phyloP scores from a whole-genome alignment of 805 yeast species.

The Wickerhamiella kurtzmanii region DNA sequence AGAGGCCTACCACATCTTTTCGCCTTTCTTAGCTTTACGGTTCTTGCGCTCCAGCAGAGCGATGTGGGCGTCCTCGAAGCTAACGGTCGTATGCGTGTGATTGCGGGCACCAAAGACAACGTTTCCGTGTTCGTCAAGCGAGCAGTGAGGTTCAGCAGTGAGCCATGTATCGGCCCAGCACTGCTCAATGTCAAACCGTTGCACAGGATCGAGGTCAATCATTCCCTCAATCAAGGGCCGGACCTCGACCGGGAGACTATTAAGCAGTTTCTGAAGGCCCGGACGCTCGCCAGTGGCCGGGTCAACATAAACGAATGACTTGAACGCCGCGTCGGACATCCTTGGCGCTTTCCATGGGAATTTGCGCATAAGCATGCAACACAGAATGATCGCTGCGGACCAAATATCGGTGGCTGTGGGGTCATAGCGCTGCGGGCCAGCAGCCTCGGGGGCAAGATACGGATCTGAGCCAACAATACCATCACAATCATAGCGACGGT shows the following conservation, averaged over 20 bases:
- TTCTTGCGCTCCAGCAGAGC: conserved; percentile 75
- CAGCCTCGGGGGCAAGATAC: conserved; percentile 82
- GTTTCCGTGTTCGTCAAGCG: conserved; percentile 26
- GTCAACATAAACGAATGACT: conserved; percentile 43
- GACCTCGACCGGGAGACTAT: conserved; percentile 56
- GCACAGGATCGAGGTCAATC: conserved; percentile 50
- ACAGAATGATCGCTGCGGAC: conserved; percentile 82
- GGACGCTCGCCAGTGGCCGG: conserved; percentile 14
- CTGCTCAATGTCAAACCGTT: conserved; percentile 45
- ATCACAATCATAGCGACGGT: conserved; percentile 55
- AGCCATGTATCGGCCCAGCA: conserved; percentile 50
- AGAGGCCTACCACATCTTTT: conserved; percentile 29
- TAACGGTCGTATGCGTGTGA: conserved; percentile 80
- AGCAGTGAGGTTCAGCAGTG: conserved; percentile 52
- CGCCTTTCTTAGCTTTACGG: conserved; percentile 40
- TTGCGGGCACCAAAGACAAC: conserved; percentile 33
- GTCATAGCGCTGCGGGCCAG: conserved; percentile 68
- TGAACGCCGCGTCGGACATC: conserved; percentile 66
- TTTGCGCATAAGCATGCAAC: conserved; percentile 82
- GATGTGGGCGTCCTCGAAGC: conserved; percentile 88
- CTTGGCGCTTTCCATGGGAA: conserved; percentile 95
- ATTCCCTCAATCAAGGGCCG: conserved; percentile 49
- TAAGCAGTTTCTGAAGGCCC: conserved; percentile 59
- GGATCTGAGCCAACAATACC: conserved; percentile 88
- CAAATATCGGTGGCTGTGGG: conserved; percentile 91